phyloP scores from a whole-genome alignment of 192 early-diverging fungal species.

The Mortierella alpina region DNA sequence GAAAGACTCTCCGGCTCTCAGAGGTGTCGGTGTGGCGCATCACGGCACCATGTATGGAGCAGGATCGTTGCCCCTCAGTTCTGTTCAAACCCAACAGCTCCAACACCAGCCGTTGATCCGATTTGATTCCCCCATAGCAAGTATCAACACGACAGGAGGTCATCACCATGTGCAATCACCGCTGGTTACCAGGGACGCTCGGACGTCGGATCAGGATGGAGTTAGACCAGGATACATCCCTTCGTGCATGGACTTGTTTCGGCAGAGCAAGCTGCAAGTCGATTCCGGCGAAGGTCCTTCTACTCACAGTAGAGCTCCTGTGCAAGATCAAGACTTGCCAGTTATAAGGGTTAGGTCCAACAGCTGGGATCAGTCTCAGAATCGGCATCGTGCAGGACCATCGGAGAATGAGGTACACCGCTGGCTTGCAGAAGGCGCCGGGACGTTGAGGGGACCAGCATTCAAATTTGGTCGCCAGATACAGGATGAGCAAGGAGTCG shows the following conservation, averaged over 20 bases:
- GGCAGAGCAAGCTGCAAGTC: slow-evolving; percentile 1
- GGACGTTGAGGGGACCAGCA: slow-evolving; percentile 25
- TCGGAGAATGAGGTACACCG: slow-evolving; percentile 41
- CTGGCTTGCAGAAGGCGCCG: slow-evolving; percentile 42
- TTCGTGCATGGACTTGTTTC: slow-evolving; percentile 39
- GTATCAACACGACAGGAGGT: slow-evolving; percentile 15
- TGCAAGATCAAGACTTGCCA: background rate
- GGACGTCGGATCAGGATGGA: background rate
- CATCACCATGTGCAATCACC: background rate
- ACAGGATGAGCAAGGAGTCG: background rate
- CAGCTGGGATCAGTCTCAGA: slow-evolving; percentile 26
- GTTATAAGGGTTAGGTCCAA: slow-evolving; percentile 26
- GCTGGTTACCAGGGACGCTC: background rate
- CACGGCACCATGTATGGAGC: slow-evolving; percentile 32
- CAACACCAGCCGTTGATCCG: slow-evolving; percentile 35
- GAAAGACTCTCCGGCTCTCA: background rate
- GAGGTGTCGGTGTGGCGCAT: slow-evolving; percentile 8
- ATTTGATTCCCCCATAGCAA: slow-evolving; percentile 28
- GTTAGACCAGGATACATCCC: slow-evolving; percentile 21
- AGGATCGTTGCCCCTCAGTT: background rate
- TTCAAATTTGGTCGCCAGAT: background rate
- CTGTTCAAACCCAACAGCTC: slow-evolving; percentile 25
- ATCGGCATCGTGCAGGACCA: slow-evolving; percentile 5
- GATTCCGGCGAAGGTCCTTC: background rate
- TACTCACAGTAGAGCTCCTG: background rate